Base-by-base conservation (phyloP, 495 filamentous ascomycete genomes). In the Neurospora tetraspora region DNA sequence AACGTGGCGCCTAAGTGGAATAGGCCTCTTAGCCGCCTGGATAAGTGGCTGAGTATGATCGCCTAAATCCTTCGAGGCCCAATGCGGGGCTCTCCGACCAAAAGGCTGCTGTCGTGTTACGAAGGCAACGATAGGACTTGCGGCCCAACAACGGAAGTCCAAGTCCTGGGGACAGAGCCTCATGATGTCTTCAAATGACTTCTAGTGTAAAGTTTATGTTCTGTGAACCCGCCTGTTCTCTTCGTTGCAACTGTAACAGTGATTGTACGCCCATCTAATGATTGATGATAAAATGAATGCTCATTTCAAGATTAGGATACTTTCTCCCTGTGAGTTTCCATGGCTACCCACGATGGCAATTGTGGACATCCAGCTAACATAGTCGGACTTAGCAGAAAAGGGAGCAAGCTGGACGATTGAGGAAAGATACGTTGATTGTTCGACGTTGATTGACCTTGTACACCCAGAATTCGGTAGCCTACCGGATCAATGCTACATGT, bases 401-500 rank as follows among this genome's bases (percentile, higher is more conserved):
- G 53, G 23, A 16, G 12, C 23, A 61, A 31, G 5, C 2, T 61
- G 53, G 53, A 5, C 9, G 11, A 61, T 61, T 2, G 12, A 16
- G 12, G 53, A 61, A 8, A 31, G 14, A 31, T 16, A 7, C 14
- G 53, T 61, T 61, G 53, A 61, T 61, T 27, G 20, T 61, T 61
- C 53, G 53, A 31, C 53, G 6, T 61, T 61, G 23, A 16, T 61
- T 16, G 14, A 61, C 53, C 53, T 61, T 23, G 23, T 61, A 61
- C 53, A 61, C 53, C 53, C 53, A 3, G 53, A 31, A 3, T 12
- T 27, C 11, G 53, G 53, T 3, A 27, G 36, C 43, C 42, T 77
- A 8, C 74, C 76, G 5, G 47, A 75, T 4, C 72, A 72, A 11
- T 77, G 74, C 43, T 77, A 77, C n/a, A 27, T 70, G 76, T 77